Percentiles rank a stretch among this genome's conserved stretches.
Conservation (phyloP, 306 rosid genomes). For the Cicer cuneatum region DNA sequence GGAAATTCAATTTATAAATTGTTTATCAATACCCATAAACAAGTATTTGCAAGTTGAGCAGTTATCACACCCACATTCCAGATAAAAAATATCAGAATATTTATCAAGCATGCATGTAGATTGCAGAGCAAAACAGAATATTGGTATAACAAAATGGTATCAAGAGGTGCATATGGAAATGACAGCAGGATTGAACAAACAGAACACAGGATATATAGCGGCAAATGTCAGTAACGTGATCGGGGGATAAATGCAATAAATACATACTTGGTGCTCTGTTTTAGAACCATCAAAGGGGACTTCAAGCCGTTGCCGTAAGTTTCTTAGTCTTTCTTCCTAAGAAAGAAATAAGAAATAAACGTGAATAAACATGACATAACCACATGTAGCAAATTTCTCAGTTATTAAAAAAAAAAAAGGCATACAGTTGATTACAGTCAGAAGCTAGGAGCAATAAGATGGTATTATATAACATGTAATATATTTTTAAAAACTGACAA, state of each 20-base stretch:
- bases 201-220: neutral
- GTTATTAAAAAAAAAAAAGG: slow-evolving; percentile 16
- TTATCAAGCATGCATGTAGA: slow-evolving; percentile 18
- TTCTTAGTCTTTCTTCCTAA: slow-evolving; percentile 80
- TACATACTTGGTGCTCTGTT: slow-evolving; percentile 82
- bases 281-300: slow-evolving; percentile 89
- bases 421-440: neutral
- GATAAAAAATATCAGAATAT: slow-evolving; percentile 17
- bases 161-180: slow-evolving; percentile 24
- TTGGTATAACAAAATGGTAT: neutral
- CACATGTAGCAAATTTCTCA: slow-evolving; percentile 18
- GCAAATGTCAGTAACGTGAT: slow-evolving; percentile 34
- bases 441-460: slow-evolving; percentile 8
- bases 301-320: slow-evolving; percentile 67
- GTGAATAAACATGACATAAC: slow-evolving; percentile 31
- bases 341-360: slow-evolving; percentile 31
- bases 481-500: neutral
- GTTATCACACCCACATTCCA: slow-evolving; percentile 4
- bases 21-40: slow-evolving; percentile 9
- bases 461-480: slow-evolving; percentile 1
- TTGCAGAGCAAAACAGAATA: slow-evolving; percentile 33
- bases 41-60: slow-evolving; percentile 31
- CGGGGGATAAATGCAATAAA: slow-evolving; percentile 7
- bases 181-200: slow-evolving; percentile 14
- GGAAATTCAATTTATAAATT: slow-evolving; percentile 14